These are phyloP conservation scores for Apiosordaria backusii DNA, from an alignment of 495 filamentous ascomycete species.

Conservation along the genomic window DNA sequence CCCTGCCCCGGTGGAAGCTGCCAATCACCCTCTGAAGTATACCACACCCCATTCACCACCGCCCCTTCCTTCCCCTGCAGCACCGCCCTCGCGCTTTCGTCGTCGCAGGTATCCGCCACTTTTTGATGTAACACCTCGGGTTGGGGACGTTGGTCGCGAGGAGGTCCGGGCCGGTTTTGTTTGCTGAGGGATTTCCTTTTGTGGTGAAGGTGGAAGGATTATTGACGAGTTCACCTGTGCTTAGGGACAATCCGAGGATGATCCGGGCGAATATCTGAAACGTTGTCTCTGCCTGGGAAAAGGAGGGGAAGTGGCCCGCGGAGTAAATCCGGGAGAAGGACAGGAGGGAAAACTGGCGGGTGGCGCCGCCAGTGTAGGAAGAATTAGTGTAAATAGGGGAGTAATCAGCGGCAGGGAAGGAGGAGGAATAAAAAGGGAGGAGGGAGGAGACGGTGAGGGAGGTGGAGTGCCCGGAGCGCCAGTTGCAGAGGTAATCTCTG, in stretches of 20 bases:
- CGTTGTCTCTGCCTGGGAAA: slow-evolving; percentile 64
- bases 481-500: slow-evolving; percentile 66
- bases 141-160: background rate
- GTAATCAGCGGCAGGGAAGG: slow-evolving; percentile 50
- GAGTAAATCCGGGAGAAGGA: slow-evolving; percentile 68
- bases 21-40: background rate
- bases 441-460: slow-evolving; percentile 51
- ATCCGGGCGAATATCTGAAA: slow-evolving; percentile 64
- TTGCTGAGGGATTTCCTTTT: slow-evolving; percentile 33
- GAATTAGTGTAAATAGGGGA: slow-evolving; percentile 51
- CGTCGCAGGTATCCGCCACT: background rate
- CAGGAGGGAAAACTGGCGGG: slow-evolving; percentile 64
- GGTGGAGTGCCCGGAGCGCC: slow-evolving; percentile 42
- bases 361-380: slow-evolving; percentile 57
- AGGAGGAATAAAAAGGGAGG: slow-evolving; percentile 25
- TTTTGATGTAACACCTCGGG: background rate
- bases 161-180: background rate
- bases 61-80: background rate
- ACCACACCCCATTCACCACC: background rate
- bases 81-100: background rate
- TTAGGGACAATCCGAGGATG: slow-evolving; percentile 56
- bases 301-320: slow-evolving; percentile 67
- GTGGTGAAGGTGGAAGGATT: slow-evolving; percentile 48
- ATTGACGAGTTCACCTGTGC: slow-evolving; percentile 53
- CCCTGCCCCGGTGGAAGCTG: background rate